These are phyloP conservation scores for Lobulomyces angularis DNA, from an alignment of 192 early-diverging fungal genomes.

Conservation along the genomic window DNA sequence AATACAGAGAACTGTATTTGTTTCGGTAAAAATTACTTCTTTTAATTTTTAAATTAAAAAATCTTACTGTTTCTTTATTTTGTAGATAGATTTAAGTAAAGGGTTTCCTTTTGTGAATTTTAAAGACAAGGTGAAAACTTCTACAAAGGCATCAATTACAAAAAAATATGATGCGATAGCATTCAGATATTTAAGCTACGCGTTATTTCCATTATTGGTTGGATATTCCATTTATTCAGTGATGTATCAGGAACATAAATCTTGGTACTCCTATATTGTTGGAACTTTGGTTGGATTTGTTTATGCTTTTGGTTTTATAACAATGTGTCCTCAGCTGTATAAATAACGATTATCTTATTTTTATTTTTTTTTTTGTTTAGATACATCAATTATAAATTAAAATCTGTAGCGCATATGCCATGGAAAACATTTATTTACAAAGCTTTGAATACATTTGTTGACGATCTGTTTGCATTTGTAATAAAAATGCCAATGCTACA, in stretches of 20 bases:
- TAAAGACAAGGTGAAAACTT: constrained; percentile 31
- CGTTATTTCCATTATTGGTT: constrained; percentile 59
- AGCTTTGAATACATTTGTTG: constrained; percentile 50
- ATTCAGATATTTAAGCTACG: constrained; percentile 69
- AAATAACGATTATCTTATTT: too few relatives aligned
- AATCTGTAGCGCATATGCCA: constrained; percentile 82
- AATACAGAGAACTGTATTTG: constrained; percentile 70
- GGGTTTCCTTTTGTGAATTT: constrained; percentile 38
- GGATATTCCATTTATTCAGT: constrained; percentile 76
- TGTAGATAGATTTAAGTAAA: constrained; percentile 9
- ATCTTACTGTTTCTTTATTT: not conserved
- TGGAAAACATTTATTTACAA: constrained; percentile 93
- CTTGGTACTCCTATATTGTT: constrained; percentile 82
- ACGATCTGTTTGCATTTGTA: constrained; percentile 86
- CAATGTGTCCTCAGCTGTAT: constrained; percentile 76
- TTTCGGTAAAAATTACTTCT: constrained; percentile 29
- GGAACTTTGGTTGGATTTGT: constrained; percentile 80
- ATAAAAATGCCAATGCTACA: constrained; percentile 91
- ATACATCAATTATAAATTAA: constrained; percentile 49
- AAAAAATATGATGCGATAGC: constrained; percentile 55
- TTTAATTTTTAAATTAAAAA: constrained; percentile 5
- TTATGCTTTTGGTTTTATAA: constrained; percentile 71
- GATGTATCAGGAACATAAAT: constrained; percentile 75
- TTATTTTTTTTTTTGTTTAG: too few relatives aligned
- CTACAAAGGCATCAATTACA: constrained; percentile 28